Evolutionary conservation across 805 yeast genomes (phyloP).

Genomic region (Jamesozyma spencerorum): DNA sequence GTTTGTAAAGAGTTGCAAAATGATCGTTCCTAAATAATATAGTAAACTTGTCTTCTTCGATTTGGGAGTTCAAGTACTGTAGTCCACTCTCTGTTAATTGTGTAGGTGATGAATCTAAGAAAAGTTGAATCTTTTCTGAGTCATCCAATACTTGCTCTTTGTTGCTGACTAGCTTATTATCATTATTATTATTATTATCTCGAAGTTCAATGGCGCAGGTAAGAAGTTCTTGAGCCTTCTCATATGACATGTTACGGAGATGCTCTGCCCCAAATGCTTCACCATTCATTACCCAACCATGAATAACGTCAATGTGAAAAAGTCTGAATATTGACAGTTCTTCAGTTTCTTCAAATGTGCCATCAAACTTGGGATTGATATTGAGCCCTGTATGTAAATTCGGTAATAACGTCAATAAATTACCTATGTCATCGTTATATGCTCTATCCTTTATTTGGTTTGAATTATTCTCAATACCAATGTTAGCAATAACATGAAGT

Average conservation of each 20-base stretch:
- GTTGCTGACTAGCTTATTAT: constrained; percentile 12
- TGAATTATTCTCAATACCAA: neutral
- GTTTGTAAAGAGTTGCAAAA: constrained; percentile 59
- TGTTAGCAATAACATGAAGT: constrained; percentile 1
- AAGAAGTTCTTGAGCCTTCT: constrained; percentile 48
- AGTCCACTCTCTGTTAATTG: constrained; percentile 69
- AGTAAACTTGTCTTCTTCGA: constrained; percentile 45
- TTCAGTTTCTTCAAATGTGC: constrained; percentile 44
- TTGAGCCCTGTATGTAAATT: constrained; percentile 59
- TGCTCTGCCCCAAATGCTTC: constrained; percentile 26
- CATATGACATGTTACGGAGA: constrained; percentile 40
- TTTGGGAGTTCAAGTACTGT: constrained; percentile 31
- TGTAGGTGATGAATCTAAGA: constrained; percentile 52
- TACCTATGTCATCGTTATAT: neutral
- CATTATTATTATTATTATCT: constrained; percentile 8
- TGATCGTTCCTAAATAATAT: constrained; percentile 87
- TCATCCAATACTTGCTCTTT: constrained; percentile 16
- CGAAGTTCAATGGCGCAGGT: constrained; percentile 35
- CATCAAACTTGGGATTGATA: constrained; percentile 60
- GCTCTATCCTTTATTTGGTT: neutral
- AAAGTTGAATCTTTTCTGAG: constrained; percentile 31
- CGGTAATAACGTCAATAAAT: constrained; percentile 39
- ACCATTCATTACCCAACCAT: constrained; percentile 65
- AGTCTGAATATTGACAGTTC: constrained; percentile 47
- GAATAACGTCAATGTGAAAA: constrained; percentile 54